These are phyloP conservation scores for Hygrophorus russula DNA, from an alignment of 768 basidiomycete genomes.

Conservation along the genomic window DNA sequence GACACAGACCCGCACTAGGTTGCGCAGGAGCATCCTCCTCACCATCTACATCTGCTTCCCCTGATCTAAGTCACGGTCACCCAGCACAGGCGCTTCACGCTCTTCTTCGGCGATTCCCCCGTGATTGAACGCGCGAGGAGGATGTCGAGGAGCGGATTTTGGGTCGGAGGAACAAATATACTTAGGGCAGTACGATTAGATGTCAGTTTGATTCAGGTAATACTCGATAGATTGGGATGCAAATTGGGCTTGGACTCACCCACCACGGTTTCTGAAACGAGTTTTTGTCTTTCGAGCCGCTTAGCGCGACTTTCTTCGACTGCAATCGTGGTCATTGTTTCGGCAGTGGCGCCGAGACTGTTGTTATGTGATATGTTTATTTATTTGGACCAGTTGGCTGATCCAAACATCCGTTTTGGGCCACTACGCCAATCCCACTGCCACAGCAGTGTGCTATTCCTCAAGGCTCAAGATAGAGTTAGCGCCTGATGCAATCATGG, in stretches of 20 bases:
- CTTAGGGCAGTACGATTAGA: no score
- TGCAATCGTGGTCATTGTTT: no score
- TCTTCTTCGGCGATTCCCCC: constrained; percentile 33
- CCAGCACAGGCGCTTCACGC: constrained; percentile 2
- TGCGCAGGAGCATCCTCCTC: constrained; percentile 11
- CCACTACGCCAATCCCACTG: no score
- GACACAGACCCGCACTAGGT: no score
- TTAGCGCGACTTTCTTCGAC: constrained; percentile 47
- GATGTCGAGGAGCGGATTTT: constrained; percentile 40
- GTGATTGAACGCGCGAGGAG: constrained; percentile 35
- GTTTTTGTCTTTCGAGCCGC: constrained; percentile 52
- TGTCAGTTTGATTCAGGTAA: no score
- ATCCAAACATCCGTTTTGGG: no score
- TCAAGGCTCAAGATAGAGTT: no score
- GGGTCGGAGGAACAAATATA: constrained; percentile 40
- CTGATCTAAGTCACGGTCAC: background rate
- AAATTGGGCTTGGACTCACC: constrained; percentile 27
- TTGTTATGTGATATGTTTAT: no score
- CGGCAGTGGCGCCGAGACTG: no score
- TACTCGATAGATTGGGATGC: background rate
- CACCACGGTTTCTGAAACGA: constrained; percentile 58
- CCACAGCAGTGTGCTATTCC: no score
- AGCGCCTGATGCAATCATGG: no score
- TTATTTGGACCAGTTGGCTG: no score
- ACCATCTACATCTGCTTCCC: background rate